Percentiles rank a stretch among this genome's conserved stretches.
Evolutionary conservation across 768 basidiomycete species (phyloP).

Genomic region (Termitomyces sp.): DNA sequence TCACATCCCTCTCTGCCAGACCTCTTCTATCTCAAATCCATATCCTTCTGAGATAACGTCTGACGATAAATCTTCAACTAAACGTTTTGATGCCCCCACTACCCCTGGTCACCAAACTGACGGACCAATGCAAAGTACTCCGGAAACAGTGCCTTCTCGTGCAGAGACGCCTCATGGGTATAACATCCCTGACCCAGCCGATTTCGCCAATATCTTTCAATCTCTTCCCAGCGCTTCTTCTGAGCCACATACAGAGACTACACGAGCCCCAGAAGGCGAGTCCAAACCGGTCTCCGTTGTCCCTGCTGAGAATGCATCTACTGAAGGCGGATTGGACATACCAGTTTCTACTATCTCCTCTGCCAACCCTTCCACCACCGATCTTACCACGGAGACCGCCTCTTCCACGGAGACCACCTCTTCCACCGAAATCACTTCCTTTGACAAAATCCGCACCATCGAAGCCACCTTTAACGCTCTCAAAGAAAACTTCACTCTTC

Average conservation of each 20-base stretch:
- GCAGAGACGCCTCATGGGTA: background rate
- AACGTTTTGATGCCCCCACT: background rate
- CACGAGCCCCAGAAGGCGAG: background rate
- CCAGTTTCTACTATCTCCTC: background rate
- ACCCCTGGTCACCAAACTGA: background rate
- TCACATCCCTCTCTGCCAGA: background rate
- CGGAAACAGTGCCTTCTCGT: background rate
- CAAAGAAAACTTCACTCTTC: slow-evolving; percentile 30
- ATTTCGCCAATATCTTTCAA: background rate
- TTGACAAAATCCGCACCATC: slow-evolving; percentile 26
- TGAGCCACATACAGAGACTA: background rate
- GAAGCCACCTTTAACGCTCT: slow-evolving; percentile 31
- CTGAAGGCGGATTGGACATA: background rate
- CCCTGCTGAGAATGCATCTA: background rate
- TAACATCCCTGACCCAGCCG: background rate
- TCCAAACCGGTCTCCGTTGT: background rate
- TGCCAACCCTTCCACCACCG: background rate
- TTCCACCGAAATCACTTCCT: background rate
- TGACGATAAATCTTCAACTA: background rate
- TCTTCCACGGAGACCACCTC: background rate
- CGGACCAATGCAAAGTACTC: background rate
- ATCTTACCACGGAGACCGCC: background rate
- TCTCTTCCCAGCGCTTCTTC: background rate
- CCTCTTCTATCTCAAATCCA: background rate
- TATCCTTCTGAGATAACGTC: background rate